Conservation (phyloP, 2,329 filamentous ascomycete species). For the Aureobasidium sp. region DNA sequence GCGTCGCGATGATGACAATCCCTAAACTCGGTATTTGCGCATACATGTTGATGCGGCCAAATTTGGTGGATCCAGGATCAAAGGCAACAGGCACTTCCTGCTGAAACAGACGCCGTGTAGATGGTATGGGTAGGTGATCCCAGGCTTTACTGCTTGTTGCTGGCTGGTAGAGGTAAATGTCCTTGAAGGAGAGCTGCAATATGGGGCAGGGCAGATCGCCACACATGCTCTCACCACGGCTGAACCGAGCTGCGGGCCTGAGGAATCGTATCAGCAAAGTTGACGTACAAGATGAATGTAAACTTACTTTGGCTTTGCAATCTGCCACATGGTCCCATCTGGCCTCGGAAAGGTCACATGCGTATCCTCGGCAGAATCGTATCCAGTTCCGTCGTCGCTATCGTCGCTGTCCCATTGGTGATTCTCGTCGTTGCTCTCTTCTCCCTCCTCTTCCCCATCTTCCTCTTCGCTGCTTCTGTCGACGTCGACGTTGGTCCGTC, state of each 20-base stretch:
- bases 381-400: not conserved
- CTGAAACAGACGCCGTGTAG: slow-evolving; percentile 29
- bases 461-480: not conserved
- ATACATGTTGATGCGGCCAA: slow-evolving; percentile 56
- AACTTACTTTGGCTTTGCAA: slow-evolving; percentile 20
- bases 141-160: slow-evolving; percentile 7
- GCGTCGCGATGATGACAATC: slow-evolving; percentile 60
- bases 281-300: slow-evolving; percentile 19
- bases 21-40: slow-evolving; percentile 61
- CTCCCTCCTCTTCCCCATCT: not conserved
- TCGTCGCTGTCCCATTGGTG: slow-evolving; percentile 8
- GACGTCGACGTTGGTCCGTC: not conserved
- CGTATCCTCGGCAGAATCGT: not conserved
- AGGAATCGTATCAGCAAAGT: not conserved
- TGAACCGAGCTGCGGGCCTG: slow-evolving; percentile 20
- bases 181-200: slow-evolving; percentile 34
- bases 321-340: slow-evolving; percentile 21
- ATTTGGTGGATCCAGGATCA: slow-evolving; percentile 19
- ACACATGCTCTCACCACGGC: slow-evolving; percentile 22
- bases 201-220: slow-evolving; percentile 34
- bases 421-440: slow-evolving; percentile 13
- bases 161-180: slow-evolving; percentile 39
- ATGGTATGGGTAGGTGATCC: slow-evolving; percentile 15
- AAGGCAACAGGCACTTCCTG: slow-evolving; percentile 29
- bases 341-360: slow-evolving; percentile 17